Evolutionary conservation across 2,329 filamentous ascomycete genomes (phyloP).

Genomic region (Pleochaeta shiraiana): DNA sequence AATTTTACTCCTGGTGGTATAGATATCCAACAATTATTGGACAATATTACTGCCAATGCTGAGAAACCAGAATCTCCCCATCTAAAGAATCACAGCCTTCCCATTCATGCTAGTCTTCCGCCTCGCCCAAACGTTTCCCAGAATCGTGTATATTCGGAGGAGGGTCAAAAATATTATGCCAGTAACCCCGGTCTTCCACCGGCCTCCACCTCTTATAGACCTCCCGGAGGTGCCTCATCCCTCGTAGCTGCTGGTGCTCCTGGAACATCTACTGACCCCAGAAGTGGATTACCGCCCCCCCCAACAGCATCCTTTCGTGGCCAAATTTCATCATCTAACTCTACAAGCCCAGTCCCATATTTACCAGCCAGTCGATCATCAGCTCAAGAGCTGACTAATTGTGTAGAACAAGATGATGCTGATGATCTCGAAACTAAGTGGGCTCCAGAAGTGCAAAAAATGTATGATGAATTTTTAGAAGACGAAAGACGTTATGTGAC

Average conservation of each 20-base stretch:
- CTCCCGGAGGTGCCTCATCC: conserved; percentile 14
- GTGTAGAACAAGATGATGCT: conserved; percentile 12
- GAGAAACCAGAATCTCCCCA: conserved; percentile 13
- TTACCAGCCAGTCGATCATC: conserved; percentile 10
- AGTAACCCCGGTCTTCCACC: conserved; percentile 13
- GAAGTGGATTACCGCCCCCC: conserved; percentile 18
- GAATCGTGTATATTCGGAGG: conserved; percentile 13
- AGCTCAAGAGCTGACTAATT: conserved; percentile 9
- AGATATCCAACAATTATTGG: conserved; percentile 20
- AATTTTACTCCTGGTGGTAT: conserved; percentile 16
- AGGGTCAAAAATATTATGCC: conserved; percentile 17
- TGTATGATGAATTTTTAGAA: conserved; percentile 49
- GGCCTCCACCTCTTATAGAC: conserved; percentile 15
- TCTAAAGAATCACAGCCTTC: conserved; percentile 13
- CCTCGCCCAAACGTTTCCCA: conserved; percentile 18
- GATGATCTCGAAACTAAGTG: conserved; percentile 17
- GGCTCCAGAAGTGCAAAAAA: conserved; percentile 33
- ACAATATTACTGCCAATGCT: conserved; percentile 20
- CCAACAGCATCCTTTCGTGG: conserved; percentile 16
- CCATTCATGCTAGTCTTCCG: conserved; percentile 19
- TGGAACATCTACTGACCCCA: conserved; percentile 17
- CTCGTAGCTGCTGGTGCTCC: conserved; percentile 18
- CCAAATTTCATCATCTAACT: conserved; percentile 10
- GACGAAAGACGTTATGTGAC: conserved; percentile 56
- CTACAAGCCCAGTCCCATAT: conserved; percentile 11